Percentiles rank a stretch among this genome's conserved stretches.
Evolutionary conservation across 345 rosid genomes (phyloP).

Genomic region (Durio zibethinus): DNA sequence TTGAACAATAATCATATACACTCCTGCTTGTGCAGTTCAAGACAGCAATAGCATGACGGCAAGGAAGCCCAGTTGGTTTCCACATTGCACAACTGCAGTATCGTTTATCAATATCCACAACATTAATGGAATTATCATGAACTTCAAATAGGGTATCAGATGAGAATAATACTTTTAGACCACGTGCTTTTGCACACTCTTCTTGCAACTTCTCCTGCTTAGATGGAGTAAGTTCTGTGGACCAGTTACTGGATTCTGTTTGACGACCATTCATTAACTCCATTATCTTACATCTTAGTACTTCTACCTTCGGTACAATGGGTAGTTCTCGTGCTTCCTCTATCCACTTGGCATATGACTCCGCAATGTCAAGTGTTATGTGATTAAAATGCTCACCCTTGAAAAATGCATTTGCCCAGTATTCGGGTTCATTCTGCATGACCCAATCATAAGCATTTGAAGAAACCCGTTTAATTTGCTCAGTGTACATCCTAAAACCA

Average conservation of each 20-base stretch:
- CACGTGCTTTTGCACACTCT: slow-evolving; percentile 44
- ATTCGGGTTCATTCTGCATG: slow-evolving; percentile 61
- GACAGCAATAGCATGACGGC: slow-evolving; percentile 81
- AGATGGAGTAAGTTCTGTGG: slow-evolving; percentile 61
- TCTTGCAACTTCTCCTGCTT: slow-evolving; percentile 61
- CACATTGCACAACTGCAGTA: slow-evolving; percentile 74
- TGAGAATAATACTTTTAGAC: slow-evolving; percentile 64
- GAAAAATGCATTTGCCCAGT: slow-evolving; percentile 65
- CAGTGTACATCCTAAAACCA: slow-evolving; percentile 46
- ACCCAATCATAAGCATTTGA: slow-evolving; percentile 77
- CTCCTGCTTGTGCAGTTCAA: slow-evolving; percentile 46
- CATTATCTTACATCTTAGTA: slow-evolving; percentile 40
- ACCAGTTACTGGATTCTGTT: slow-evolving; percentile 49
- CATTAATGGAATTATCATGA: slow-evolving; percentile 61
- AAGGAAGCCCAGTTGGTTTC: slow-evolving; percentile 71
- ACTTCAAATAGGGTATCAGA: slow-evolving; percentile 87
- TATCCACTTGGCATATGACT: slow-evolving; percentile 57
- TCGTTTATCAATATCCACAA: slow-evolving; percentile 59
- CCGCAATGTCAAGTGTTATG: slow-evolving; percentile 56
- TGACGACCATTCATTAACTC: slow-evolving; percentile 53
- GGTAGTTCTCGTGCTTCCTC: slow-evolving; percentile 74
- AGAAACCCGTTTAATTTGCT: slow-evolving; percentile 66
- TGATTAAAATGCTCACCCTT: slow-evolving; percentile 73
- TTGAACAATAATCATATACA: slow-evolving; percentile 63
- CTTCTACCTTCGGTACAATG: slow-evolving; percentile 58